Evolutionary conservation across 2,329 filamentous ascomycete genomes (phyloP), one percentile per base, ranked within the genome.

Genomic region (Penicillium hordei): DNA sequence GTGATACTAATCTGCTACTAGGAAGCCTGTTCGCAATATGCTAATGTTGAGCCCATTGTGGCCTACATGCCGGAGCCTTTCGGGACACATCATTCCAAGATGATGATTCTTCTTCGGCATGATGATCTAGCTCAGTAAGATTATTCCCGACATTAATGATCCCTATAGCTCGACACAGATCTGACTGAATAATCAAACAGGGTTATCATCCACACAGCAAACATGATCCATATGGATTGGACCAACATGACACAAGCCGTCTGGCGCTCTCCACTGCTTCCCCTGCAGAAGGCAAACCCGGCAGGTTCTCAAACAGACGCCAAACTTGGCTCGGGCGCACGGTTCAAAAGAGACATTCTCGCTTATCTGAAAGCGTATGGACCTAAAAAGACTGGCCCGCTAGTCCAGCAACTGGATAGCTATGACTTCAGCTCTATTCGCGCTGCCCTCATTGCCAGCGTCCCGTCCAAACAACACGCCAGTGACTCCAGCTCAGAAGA

Each of bases 141-240:
- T 34, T 21, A 8, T 21, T 31, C 5, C 4, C 0, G 21, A 38
- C 7, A 34, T n/a, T 42, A 10, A 25, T 50, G 5, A 5, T 25
- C 5, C 1, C n/a, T 43, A 21, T 51, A 13, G 5, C 19, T 8
- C 15, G 13, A 8, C n/a, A 21, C 17, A 29, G 5, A 12, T 52
- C 6, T 43, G 45, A 29, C 12, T 12, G 17, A 25, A 34, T 48
- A 21, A n/a, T 8, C 23, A 34, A 19, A 17, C 23, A 79, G 78
- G 46, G 78, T 96, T 6, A 76, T 95, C 55, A 92, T 96, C 31
- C 90, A 95, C 66, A 96, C 92, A 0, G 91, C 92, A 19, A 96
- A 96, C 66, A 91, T 96, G 88, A 93, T 96, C n/a, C 70, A 82
- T 4, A 86, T 87, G 55, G 92, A 96, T 72, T 96, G 92, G 92